These are phyloP conservation scores for Hygrophoropsis aurantiaca DNA, from an alignment of 768 basidiomycete species.

Conservation along the genomic window DNA sequence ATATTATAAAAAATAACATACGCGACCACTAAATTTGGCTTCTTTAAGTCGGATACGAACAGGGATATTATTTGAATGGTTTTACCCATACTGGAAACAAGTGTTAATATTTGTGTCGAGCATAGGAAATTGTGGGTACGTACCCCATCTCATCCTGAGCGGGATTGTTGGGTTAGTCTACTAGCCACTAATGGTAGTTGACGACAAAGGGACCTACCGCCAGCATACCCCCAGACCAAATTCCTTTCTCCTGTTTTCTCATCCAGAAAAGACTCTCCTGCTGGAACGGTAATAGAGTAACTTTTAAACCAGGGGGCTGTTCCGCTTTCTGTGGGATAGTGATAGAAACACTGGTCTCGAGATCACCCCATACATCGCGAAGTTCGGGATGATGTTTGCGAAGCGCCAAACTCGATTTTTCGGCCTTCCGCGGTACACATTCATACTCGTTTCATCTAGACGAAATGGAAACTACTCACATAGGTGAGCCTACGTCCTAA, in stretches of 20 bases:
- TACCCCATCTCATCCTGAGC: slow-evolving; percentile 89
- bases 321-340: slow-evolving; percentile 66
- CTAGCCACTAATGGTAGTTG: no score
- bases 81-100: slow-evolving; percentile 74
- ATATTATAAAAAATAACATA: slow-evolving; percentile 36
- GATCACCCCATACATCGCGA: slow-evolving; percentile 82
- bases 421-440: slow-evolving; percentile 58
- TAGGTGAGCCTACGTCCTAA: slow-evolving; percentile 76
- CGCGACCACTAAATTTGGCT: slow-evolving; percentile 93
- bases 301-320: slow-evolving; percentile 82
- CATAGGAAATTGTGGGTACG: slow-evolving; percentile 17
- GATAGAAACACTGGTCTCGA: slow-evolving; percentile 61
- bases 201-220: slow-evolving; percentile 65
- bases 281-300: slow-evolving; percentile 91
- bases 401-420: slow-evolving; percentile 64
- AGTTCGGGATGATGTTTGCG: slow-evolving; percentile 78
- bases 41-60: slow-evolving; percentile 71
- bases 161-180: no score
- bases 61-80: slow-evolving; percentile 96
- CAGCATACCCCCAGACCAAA: slow-evolving; percentile 91
- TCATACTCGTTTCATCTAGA: slow-evolving; percentile 8
- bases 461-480: slow-evolving; percentile 38
- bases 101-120: slow-evolving; percentile 10
- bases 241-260: slow-evolving; percentile 84
- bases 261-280: slow-evolving; percentile 95